Evolutionary conservation across 768 basidiomycete genomes (phyloP), one percentile per base, ranked within the genome.

Genomic region (Mycena rosella): DNA sequence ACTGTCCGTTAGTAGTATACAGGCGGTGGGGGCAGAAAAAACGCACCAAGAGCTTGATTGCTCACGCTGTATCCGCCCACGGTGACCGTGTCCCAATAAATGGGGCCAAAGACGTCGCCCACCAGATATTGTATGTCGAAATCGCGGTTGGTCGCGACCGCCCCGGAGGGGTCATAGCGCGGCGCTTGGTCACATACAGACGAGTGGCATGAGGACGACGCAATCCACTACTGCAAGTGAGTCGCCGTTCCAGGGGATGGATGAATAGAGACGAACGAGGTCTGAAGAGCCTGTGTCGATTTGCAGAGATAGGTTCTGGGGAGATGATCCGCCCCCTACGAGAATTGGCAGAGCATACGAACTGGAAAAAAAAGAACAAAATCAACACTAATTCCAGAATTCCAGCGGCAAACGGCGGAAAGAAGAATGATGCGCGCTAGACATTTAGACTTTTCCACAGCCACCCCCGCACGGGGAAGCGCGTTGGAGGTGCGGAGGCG

Each of bases 231-330:
- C 20, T 44, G 56, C 29, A 54, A 32, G 66, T 48, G 42, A 58
- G 54, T 54, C 51, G 18, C 11, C 15, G 4, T 34, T n/a, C 8
- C 18, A 51, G 26, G 27, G 61, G 58, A n/a, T n/a, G 59, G 60
- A 65, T 22, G 32, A 51, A 5, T 40, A 27, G 42, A 34, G 11
- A 81, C 87, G 72, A 64, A 93, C 92, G 27, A 93, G 82, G 79
- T 95, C 93, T 0, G 92, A 92, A 0, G 94, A 94, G 30, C 94
- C 94, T 0, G 91, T 93, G 72, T 95, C 93, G 40, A 95, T 85
- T 74, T 94, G 92, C 2, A 94, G 78, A 8, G 86, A 88, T 26
- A 91, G 78, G 26, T 82, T 84, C 61, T 91, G 81, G 81, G 85
- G 34, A 9, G 34, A 61, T 3, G 32, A 27, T 40, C 61, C 77